Evolutionary conservation across 495 filamentous ascomycete genomes (phyloP).

Genomic region (Hypoxylon lienhwacheense): DNA sequence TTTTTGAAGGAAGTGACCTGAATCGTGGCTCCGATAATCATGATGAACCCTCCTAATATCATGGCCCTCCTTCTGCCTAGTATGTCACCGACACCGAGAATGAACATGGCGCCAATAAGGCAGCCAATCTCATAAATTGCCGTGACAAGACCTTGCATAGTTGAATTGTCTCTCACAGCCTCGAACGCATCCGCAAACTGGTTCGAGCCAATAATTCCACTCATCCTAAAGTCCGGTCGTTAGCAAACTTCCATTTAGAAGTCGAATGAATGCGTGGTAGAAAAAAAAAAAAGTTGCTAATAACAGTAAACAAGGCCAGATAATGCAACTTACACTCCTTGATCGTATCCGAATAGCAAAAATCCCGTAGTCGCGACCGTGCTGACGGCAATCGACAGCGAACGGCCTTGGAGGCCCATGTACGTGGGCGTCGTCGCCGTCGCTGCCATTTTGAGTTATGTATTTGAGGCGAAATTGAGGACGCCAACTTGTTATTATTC

Average conservation of each 20-base stretch:
- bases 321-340: constrained; percentile 42
- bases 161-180: constrained; percentile 63
- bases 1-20: constrained; percentile 56
- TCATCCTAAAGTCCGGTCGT: constrained; percentile 53
- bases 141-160: constrained; percentile 79
- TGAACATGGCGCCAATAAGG: constrained; percentile 71
- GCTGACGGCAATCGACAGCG: constrained; percentile 62
- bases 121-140: constrained; percentile 85
- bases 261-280: neutral
- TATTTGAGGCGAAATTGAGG: neutral
- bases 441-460: constrained; percentile 42
- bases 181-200: constrained; percentile 73
- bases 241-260: constrained; percentile 52
- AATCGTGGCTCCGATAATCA: constrained; percentile 70
- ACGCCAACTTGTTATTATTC: constrained; percentile 8
- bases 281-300: neutral
- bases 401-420: constrained; percentile 65
- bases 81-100: constrained; percentile 66
- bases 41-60: constrained; percentile 62
- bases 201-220: constrained; percentile 73
- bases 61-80: constrained; percentile 64
- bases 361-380: constrained; percentile 71
- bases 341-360: constrained; percentile 73
- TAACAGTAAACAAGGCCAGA: neutral
- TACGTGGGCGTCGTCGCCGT: constrained; percentile 51